These are phyloP conservation scores for Boletellus sp. DNA, from an alignment of 768 basidiomycete genomes.

Conservation along the genomic window DNA sequence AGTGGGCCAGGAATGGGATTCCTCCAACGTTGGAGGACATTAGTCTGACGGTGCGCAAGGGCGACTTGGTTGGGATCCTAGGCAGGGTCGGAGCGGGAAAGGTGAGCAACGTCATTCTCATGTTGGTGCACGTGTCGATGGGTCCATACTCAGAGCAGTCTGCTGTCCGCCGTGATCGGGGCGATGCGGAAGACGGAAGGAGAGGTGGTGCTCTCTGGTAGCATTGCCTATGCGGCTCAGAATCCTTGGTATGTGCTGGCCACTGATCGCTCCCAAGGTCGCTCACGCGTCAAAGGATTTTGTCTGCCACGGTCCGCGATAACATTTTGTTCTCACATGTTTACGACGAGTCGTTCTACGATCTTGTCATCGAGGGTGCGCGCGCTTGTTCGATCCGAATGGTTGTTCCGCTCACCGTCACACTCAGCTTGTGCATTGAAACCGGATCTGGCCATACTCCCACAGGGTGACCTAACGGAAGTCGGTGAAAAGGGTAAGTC, in stretches of 20 bases:
- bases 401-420: neutral
- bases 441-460: constrained; percentile 74
- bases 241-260: constrained; percentile 64
- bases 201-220: constrained; percentile 62
- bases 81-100: constrained; percentile 93
- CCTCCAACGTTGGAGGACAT: constrained; percentile 73
- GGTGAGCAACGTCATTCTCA: constrained; percentile 34
- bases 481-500: constrained; percentile 77
- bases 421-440: constrained; percentile 74
- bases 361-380: constrained; percentile 73
- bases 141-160: constrained; percentile 48
- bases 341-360: constrained; percentile 83
- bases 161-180: constrained; percentile 78
- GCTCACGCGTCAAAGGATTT: constrained; percentile 48
- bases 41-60: constrained; percentile 70
- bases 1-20: constrained; percentile 60
- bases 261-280: neutral
- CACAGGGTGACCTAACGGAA: constrained; percentile 79
- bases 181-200: constrained; percentile 82
- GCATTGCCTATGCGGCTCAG: constrained; percentile 80
- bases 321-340: constrained; percentile 92
- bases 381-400: neutral
- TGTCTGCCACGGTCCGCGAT: constrained; percentile 81
- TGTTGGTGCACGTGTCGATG: neutral
- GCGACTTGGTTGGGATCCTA: constrained; percentile 79